These are phyloP conservation scores for Boletus bicolor DNA, from an alignment of 768 basidiomycete genomes.

Conservation along the genomic window DNA sequence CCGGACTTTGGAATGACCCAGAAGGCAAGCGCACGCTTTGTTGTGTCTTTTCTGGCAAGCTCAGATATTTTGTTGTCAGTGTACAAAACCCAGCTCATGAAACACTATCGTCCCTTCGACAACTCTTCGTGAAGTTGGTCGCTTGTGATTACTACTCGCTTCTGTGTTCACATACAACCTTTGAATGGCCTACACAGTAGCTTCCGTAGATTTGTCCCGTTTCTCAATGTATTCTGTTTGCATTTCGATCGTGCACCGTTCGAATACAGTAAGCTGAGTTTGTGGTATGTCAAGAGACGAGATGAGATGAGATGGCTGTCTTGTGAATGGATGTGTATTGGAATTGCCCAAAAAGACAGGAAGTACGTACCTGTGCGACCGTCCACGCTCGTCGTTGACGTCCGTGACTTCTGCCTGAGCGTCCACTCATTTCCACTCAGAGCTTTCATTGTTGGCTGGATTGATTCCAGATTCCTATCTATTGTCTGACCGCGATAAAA, in stretches of 20 bases:
- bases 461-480: neutral
- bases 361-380: neutral
- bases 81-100: constrained; percentile 72
- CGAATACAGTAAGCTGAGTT: too few species aligned
- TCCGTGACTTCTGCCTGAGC: neutral
- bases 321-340: neutral
- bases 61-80: constrained; percentile 35
- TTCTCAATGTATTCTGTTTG: constrained; percentile 11
- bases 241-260: neutral
- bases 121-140: constrained; percentile 28
- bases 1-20: constrained; percentile 72
- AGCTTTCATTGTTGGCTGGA: neutral
- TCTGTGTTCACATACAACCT: neutral
- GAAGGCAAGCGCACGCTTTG: constrained; percentile 43
- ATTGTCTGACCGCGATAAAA: neutral
- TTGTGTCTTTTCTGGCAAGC: neutral
- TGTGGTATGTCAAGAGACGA: neutral
- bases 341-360: neutral
- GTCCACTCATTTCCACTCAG: neutral
- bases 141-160: neutral
- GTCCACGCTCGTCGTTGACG: neutral
- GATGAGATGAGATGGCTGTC: neutral
- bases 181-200: neutral
- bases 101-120: constrained; percentile 61
- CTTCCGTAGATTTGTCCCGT: constrained; percentile 16